A percentile compares a stretch with the other conserved stretches of the same genome.
Conservation (phyloP, 352 stramenopile species). For the Globisporangium alternatum region DNA sequence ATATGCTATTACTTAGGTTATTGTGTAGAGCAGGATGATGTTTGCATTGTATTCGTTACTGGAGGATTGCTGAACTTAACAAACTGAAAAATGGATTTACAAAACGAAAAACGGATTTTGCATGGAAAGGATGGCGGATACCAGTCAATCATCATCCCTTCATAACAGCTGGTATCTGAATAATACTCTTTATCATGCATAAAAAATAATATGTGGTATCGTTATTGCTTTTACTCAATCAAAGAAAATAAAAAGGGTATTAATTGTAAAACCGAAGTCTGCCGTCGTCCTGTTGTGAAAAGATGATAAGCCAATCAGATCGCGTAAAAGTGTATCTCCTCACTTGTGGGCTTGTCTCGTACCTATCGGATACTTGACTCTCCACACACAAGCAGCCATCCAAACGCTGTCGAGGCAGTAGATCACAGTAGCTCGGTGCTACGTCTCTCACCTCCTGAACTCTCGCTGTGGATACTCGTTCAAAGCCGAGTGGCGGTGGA, state of each 20-base stretch:
- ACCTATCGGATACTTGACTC: not conserved
- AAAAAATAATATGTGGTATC: not conserved
- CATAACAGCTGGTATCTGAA: not conserved
- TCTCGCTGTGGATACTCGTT: not conserved
- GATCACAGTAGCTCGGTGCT: not conserved
- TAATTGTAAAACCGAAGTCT: not conserved
- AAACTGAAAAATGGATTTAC: not conserved
- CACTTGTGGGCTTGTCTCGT: not conserved
- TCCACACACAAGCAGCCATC: not conserved
- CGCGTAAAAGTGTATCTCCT: not conserved
- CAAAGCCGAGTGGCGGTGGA: not conserved
- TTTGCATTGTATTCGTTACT: not conserved
- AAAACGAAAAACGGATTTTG: not conserved
- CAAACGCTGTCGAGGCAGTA: not conserved
- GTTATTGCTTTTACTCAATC: not conserved
- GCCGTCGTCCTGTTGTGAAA: not conserved
- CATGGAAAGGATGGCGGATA: not conserved
- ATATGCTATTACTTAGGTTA: not conserved
- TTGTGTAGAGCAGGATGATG: not conserved
- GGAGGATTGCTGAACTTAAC: not conserved
- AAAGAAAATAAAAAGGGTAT: not conserved
- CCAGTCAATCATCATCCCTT: not conserved
- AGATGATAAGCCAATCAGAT: conserved; percentile 2
- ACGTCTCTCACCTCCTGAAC: not conserved
- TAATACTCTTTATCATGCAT: not conserved